Evolutionary conservation across 2,329 filamentous ascomycete genomes (phyloP), one percentile per base, ranked within the genome.

Genomic region (Blumeria graminis): DNA sequence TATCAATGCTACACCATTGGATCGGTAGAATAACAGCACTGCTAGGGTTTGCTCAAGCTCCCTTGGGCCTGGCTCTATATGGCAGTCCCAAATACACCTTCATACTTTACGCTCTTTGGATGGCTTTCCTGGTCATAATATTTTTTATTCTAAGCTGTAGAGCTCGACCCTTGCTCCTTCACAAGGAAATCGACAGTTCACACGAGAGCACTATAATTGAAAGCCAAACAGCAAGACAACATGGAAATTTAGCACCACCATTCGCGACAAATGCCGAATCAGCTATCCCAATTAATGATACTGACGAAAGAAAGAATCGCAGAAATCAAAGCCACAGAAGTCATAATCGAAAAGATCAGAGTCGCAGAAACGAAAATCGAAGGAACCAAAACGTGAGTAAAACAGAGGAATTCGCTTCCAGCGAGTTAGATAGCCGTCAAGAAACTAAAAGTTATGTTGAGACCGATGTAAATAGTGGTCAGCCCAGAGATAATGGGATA

Each of bases 51-150:
- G 76, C 82, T 3, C 92, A 98, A 66, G 79, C 98, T 10, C 84
- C 92, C 0, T 74, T 98, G 0, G 92, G 92, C 0, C 73, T 98
- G 51, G 89, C 89, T 0, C 74, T 98, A 1, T 98, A 95, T 64
- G 92, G 92, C 6, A 94, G 89, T 34, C 90, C 92, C 5, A 80
- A 83, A 64, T 78, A 76, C 39, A 75, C 89, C 3, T 98, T 96
- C 67, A 80, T 98, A 55, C 72, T 96, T 3, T 98, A 84, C 65
- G 76, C 89, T 0, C 60, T 96, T 0, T 90, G 83, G 73, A 82
- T 84, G 67, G 77, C 79, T 33, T 74, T 84, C 16, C 71, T 95
- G 36, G 62, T 95, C 14, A 64, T 88, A 1, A 61, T 80, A 13
- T 95, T 88, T 68, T 93, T 96, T 63, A 72, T 90, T 56, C 72